Evolutionary conservation across 768 basidiomycete genomes (phyloP).

Genomic region (Suillus subaureus): DNA sequence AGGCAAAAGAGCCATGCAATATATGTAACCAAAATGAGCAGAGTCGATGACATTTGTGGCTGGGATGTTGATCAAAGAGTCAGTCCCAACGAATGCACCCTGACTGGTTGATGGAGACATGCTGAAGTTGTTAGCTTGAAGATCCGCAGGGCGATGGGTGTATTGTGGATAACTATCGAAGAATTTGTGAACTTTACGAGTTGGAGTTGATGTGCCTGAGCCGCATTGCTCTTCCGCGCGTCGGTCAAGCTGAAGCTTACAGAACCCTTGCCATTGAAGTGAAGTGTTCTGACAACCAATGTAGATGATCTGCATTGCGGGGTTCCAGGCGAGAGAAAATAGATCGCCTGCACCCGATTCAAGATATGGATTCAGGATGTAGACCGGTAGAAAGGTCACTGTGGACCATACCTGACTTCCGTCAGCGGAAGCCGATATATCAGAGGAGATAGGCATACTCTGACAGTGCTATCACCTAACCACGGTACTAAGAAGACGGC

Average conservation of each 20-base stretch:
- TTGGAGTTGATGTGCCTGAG: conserved; percentile 38
- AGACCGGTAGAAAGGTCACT: conserved; percentile 60
- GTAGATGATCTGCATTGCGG: conserved; percentile 68
- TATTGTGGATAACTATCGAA: conserved; percentile 88
- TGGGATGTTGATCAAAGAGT: conserved; percentile 53
- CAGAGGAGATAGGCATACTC: conserved; percentile 49
- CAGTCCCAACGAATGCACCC: conserved; percentile 20
- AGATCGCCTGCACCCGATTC: conserved; percentile 86
- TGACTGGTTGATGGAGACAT: conserved; percentile 36
- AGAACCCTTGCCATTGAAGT: conserved; percentile 84
- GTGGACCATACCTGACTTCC: conserved; percentile 79
- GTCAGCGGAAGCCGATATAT: conserved; percentile 12
- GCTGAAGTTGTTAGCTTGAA: conserved; percentile 59
- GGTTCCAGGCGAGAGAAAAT: conserved; percentile 82
- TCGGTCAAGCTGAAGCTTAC: conserved; percentile 9
- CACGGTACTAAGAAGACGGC: conserved; percentile 8
- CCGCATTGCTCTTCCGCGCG: conserved; percentile 13
- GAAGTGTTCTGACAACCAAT: conserved; percentile 94
- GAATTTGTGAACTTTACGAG: conserved; percentile 78
- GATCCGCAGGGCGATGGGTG: conserved; percentile 66
- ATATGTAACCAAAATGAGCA: conserved; percentile 94
- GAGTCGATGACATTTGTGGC: conserved; percentile 77
- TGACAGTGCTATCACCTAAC: conserved; percentile 83
- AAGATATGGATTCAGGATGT: conserved; percentile 74
- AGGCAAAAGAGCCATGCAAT: conserved; percentile 67